Base-by-base conservation (phyloP, 2,329 filamentous ascomycete genomes). In the Fusarium buharicum region DNA sequence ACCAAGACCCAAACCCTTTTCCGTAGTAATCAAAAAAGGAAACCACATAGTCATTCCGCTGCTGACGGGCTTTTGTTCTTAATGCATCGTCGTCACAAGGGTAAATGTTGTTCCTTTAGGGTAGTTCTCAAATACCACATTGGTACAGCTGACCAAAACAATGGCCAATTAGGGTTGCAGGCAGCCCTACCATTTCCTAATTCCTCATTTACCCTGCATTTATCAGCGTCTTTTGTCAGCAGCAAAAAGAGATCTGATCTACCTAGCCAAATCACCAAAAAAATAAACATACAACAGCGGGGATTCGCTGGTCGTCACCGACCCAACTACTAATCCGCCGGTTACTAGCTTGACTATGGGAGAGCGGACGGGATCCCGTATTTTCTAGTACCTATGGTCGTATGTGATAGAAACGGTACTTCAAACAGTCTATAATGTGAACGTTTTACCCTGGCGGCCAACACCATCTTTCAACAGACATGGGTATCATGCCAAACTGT, bases 241-340 rank as follows among this genome's bases (percentile, higher is more conserved):
- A 18, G 11, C 2, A 40, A 28, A 18, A 16, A 24, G 31, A 17
- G 12, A 33, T 8, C 6, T 8, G 14, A 28, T 17, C 16, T 4
- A 5, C 16, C 4, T 8, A 24, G 6, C 6, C 22, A 28, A 4
- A 10, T 16, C 7, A 2, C 17, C 31, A 33, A 50, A 50, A 34
- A 22, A 1, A 7, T 3, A 24, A 39, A 57, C 53, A 58, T 58
- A 57, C 55, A 50, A 58, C 55, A 58, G 55, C 55, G 44, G 55
- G 55, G 52, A 58, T 58, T 58, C 55, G 55, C 55, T 58, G 55
- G 55, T 58, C 55, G 55, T 58, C 55, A 58, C 55, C 55, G 55
- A 58, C 55, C 55, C 55, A 58, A 58, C 55, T 58, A 58, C 55
- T 58, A 58, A 58, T 58, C 52, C 55, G 44, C 55, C 55, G 43